Percentiles rank a stretch among this genome's conserved stretches.
These are phyloP conservation scores for Coemansia sp. DNA, from an alignment of 192 early-diverging fungal genomes.

Conservation along the genomic window DNA sequence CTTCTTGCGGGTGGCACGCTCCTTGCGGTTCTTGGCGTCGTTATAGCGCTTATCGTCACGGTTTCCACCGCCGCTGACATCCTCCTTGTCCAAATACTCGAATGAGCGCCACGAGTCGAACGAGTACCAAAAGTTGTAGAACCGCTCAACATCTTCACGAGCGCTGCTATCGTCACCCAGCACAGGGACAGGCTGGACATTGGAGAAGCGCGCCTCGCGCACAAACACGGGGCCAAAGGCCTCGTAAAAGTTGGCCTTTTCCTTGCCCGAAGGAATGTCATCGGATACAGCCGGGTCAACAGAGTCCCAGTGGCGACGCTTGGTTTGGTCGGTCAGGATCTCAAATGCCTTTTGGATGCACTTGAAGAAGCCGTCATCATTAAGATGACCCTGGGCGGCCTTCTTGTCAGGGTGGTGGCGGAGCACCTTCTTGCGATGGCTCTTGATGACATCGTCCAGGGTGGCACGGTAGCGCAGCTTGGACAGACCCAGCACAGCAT, in stretches of 20 bases:
- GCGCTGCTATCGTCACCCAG: constrained; percentile 69
- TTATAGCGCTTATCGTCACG: constrained; percentile 96
- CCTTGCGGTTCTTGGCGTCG: constrained; percentile 94
- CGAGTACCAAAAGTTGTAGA: constrained; percentile 82
- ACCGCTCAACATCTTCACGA: constrained; percentile 72
- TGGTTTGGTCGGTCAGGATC: constrained; percentile 83
- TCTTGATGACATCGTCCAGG: constrained; percentile 91
- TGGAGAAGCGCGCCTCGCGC: constrained; percentile 92
- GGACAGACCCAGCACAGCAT: constrained; percentile 91
- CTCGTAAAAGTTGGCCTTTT: constrained; percentile 83
- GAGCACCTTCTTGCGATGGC: constrained; percentile 88
- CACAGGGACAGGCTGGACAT: constrained; percentile 77
- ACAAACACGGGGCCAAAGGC: constrained; percentile 75
- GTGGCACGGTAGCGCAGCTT: constrained; percentile 85
- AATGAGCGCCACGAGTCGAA: constrained; percentile 99
- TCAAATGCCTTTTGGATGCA: constrained; percentile 97
- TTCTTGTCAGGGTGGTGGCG: constrained; percentile 99
- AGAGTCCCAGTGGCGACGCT: constrained; percentile 95
- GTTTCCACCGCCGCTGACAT: constrained; percentile 81
- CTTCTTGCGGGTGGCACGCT: constrained; percentile 92
- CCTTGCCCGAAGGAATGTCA: constrained; percentile 69
- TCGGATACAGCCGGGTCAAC: constrained; percentile 85
- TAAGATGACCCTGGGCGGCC: constrained; percentile 67
- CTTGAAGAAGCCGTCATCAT: constrained; percentile 99
- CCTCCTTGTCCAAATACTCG: constrained; percentile 98